Evolutionary conservation across 2,329 filamentous ascomycete species (phyloP), one percentile per base, ranked within the genome.

Genomic region (Paraphoma sp.): DNA sequence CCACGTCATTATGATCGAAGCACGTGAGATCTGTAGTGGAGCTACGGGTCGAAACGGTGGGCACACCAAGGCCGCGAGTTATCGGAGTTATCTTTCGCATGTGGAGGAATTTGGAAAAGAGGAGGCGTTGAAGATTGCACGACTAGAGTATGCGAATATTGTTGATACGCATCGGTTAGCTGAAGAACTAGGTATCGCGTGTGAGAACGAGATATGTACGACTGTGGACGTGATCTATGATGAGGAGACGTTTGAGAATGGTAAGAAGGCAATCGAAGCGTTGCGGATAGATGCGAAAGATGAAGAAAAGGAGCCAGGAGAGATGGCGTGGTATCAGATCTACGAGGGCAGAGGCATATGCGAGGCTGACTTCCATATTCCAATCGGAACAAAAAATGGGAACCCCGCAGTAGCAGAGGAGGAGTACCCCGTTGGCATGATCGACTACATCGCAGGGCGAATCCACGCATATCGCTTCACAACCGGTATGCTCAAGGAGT

Each of bases 161-260:
- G 72, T 78, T 28, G 81, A 80, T n/a, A 81, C 86, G 9, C 86
- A 88, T 64, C 71, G 68, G 0, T 82, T 89, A 57, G 83, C 84
- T 0, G 67, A 70, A 5, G 72, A 79, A 16, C 71, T 87, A 53
- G 75, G 10, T 81, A 65, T 72, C 6, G 62, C 68, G 2, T 76
- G 73, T 18, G 86, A 87, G 63, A 81, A 79, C 48, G 65, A 74
- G 38, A 68, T 79, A 9, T 82, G 84, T 61, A 76, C 80, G 23
- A 88, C 86, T 0, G 79, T 87, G 2, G 86, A 89, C 67, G 74
- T 87, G 2, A 76, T 87, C 31, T 87, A 86, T 65, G 83, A 86
- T 48, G 17, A 56, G 11, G 44, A 48, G 11, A 68, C 70, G 0
- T 77, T 74, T 49, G 62, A 71, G 33, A 6, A 45, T 4, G 75